Conservation (phyloP, 2,329 filamentous ascomycete genomes). For the Pseudopithomyces chartarum region DNA sequence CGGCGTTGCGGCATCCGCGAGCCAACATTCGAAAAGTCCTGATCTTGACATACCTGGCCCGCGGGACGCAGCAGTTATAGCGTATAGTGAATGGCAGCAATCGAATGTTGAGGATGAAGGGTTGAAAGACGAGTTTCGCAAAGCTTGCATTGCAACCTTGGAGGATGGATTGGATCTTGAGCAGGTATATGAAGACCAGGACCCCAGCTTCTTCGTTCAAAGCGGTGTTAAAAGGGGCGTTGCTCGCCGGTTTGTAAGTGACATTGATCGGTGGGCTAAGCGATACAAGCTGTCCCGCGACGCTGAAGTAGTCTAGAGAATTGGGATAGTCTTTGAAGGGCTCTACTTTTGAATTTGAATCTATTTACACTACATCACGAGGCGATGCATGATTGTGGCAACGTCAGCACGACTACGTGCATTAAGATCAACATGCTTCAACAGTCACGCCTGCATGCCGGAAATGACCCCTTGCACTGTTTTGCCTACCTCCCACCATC, state of each 20-base stretch:
- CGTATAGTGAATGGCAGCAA: conserved; percentile 23
- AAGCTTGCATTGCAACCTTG: conserved; percentile 13
- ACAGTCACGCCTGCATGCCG: too few relatives aligned
- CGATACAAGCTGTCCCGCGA: conserved; percentile 7
- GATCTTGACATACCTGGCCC: conserved; percentile 20
- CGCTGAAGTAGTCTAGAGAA: not conserved
- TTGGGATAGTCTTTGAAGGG: not conserved
- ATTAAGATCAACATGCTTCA: too few relatives aligned
- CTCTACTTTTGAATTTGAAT: not conserved
- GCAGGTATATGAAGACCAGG: conserved; percentile 34
- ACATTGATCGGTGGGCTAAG: conserved; percentile 27
- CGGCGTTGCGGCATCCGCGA: conserved; percentile 2
- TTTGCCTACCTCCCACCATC: conserved; percentile 24
- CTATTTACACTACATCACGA: not conserved
- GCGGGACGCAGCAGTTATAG: conserved; percentile 15
- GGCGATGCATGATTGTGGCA: too few relatives aligned
- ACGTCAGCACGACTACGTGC: too few relatives aligned
- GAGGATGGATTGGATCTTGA: conserved; percentile 20
- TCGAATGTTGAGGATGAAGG: conserved; percentile 15
- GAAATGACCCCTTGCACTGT: too few relatives aligned
- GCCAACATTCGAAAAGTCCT: not conserved
- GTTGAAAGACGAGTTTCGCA: conserved; percentile 16
- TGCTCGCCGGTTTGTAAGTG: conserved; percentile 34
- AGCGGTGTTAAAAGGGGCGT: conserved; percentile 34
- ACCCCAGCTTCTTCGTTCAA: conserved; percentile 36